phyloP scores from a whole-genome alignment of 164 flowering plant species.

The Kingdonia uniflora region DNA sequence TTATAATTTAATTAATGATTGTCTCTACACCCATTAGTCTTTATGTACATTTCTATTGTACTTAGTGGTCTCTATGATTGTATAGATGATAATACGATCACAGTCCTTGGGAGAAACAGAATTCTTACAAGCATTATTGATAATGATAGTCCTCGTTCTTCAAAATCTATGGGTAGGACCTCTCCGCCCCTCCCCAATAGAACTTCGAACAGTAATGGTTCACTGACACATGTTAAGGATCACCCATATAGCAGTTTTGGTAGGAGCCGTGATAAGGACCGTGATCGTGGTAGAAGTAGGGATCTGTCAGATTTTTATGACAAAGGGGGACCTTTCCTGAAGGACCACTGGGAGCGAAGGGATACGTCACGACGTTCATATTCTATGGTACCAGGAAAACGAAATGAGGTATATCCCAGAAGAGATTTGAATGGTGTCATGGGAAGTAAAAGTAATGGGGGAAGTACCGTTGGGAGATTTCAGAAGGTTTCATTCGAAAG shows the following conservation, averaged over 20 bases:
- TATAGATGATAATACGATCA: constrained; percentile 33
- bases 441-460: constrained; percentile 19
- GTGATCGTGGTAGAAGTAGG: constrained; percentile 22
- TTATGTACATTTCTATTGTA: background rate
- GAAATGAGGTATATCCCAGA: constrained; percentile 21
- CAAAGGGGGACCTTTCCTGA: constrained; percentile 31
- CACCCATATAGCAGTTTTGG: constrained; percentile 58
- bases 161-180: constrained; percentile 33
- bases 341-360: constrained; percentile 43
- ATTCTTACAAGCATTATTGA: constrained; percentile 19
- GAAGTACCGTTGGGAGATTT: constrained; percentile 18
- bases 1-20: too few relatives aligned
- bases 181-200: constrained; percentile 45
- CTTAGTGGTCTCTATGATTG: background rate
- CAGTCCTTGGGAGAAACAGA: constrained; percentile 32
- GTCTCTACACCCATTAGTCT: too few relatives aligned
- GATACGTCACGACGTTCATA: constrained; percentile 47
- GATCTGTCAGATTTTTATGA: constrained; percentile 23
- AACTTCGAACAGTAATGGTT: constrained; percentile 58
- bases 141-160: constrained; percentile 34
- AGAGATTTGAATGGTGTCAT: constrained; percentile 12
- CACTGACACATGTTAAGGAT: constrained; percentile 36
- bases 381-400: constrained; percentile 37
- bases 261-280: constrained; percentile 29
- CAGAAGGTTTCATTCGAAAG: constrained; percentile 48